Percentiles rank a stretch among this genome's conserved stretches.
These are phyloP conservation scores for Begonia loranthoides DNA, from an alignment of 306 rosid genomes.

Conservation along the genomic window DNA sequence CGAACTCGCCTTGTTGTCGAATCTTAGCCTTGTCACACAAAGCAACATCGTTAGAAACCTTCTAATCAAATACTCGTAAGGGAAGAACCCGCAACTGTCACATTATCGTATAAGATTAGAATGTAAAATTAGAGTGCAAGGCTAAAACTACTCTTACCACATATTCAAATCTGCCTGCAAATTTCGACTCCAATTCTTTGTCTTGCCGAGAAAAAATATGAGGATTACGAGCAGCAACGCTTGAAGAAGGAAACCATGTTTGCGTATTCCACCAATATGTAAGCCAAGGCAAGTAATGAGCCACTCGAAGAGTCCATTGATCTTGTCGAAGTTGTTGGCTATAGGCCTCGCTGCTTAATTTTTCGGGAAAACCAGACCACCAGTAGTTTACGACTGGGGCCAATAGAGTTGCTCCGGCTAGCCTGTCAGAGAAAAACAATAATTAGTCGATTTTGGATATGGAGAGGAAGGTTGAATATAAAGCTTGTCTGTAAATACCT, in stretches of 20 bases:
- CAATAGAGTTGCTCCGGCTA: slow-evolving; percentile 63
- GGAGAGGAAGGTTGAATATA: neutral
- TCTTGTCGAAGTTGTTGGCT: slow-evolving; percentile 22
- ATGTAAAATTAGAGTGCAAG: no score
- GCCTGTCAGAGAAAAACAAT: slow-evolving; percentile 21
- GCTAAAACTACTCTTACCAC: slow-evolving; percentile 6
- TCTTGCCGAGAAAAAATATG: slow-evolving; percentile 26
- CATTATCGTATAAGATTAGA: no score
- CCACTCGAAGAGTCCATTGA: slow-evolving; percentile 64
- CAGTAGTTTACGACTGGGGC: slow-evolving; percentile 68
- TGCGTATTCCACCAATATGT: slow-evolving; percentile 93
- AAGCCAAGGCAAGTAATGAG: slow-evolving; percentile 72
- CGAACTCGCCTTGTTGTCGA: slow-evolving; percentile 63
- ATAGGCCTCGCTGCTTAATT: slow-evolving; percentile 43
- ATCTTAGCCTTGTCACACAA: slow-evolving; percentile 34
- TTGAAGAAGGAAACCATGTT: slow-evolving; percentile 50
- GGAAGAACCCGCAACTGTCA: no score
- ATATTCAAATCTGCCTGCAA: slow-evolving; percentile 2
- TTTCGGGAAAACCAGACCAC: slow-evolving; percentile 74
- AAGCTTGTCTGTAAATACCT: slow-evolving; percentile 27
- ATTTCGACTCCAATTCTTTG: slow-evolving; percentile 17
- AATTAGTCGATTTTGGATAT: no score
- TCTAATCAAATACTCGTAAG: no score
- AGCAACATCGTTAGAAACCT: neutral
- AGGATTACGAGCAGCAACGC: slow-evolving; percentile 10